A percentile compares a stretch with the other conserved stretches of the same genome.
Conservation (phyloP, 106 monocot genomes). For the Allium sativum region DNA sequence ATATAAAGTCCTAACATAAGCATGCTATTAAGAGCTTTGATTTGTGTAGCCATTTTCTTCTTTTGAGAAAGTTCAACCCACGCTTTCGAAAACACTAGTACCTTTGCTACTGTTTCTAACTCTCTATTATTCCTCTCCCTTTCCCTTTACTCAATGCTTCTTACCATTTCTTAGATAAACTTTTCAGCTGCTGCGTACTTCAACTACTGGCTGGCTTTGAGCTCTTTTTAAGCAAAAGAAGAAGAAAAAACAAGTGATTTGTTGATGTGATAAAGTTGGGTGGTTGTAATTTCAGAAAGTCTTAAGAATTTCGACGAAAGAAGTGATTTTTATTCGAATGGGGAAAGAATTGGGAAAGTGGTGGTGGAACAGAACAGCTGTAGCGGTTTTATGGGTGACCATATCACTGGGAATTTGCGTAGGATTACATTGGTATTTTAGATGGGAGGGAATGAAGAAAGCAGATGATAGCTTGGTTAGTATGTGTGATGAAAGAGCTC, state of each 20-base stretch:
- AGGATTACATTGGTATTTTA: slow-evolving; percentile 28
- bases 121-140: background rate
- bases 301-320: background rate
- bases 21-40: background rate
- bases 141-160: background rate
- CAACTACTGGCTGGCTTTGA: too few relatives aligned
- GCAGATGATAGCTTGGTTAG: slow-evolving; percentile 55
- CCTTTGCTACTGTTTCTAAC: too few relatives aligned
- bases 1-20: too few relatives aligned
- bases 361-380: slow-evolving; percentile 24
- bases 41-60: slow-evolving; percentile 8
- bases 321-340: background rate
- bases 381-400: slow-evolving; percentile 20
- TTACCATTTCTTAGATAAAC: too few relatives aligned
- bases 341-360: slow-evolving; percentile 9
- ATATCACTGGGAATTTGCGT: slow-evolving; percentile 20
- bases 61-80: slow-evolving; percentile 19
- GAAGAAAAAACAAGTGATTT: background rate
- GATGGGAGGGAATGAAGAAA: slow-evolving; percentile 28
- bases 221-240: background rate
- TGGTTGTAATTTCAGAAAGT: background rate
- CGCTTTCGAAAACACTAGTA: background rate
- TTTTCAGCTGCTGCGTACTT: too few relatives aligned
- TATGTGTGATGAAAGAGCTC: slow-evolving; percentile 90
- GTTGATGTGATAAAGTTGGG: background rate